Percentiles rank a stretch among this genome's conserved stretches.
Evolutionary conservation across 768 basidiomycete species (phyloP).

Genomic region (Kwoniella botswanensis): DNA sequence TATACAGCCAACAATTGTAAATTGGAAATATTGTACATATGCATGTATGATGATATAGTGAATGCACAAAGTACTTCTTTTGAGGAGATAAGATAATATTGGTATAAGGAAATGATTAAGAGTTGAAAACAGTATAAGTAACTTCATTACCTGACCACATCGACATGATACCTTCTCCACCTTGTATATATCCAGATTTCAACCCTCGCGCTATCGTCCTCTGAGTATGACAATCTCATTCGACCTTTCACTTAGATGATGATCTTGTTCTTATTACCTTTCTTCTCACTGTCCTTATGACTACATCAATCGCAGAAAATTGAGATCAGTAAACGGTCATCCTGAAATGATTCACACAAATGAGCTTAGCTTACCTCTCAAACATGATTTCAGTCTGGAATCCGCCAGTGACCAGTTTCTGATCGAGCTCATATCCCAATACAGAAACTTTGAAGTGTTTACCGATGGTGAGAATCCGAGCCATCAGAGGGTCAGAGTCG

Average conservation of each 20-base stretch:
- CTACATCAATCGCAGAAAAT: background rate
- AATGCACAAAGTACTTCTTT: constrained; percentile 2
- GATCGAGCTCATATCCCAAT: constrained; percentile 76
- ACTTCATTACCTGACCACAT: background rate
- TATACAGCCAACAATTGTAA: background rate
- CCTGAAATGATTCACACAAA: background rate
- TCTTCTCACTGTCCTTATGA: constrained; percentile 34
- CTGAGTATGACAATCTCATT: constrained; percentile 26
- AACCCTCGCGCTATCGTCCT: background rate
- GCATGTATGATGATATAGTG: background rate
- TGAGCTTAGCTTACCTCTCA: constrained; percentile 62
- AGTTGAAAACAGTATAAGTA: background rate
- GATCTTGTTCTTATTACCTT: constrained; percentile 47
- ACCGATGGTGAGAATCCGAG: constrained; percentile 82
- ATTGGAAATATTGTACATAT: background rate
- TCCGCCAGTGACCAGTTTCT: constrained; percentile 74
- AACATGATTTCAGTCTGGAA: constrained; percentile 95
- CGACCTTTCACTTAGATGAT: constrained; percentile 23
- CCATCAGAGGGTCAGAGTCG: constrained; percentile 65
- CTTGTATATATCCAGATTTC: background rate
- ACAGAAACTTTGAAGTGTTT: constrained; percentile 89
- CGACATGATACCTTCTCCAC: background rate
- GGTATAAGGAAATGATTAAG: background rate
- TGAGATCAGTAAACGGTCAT: too few relatives aligned
- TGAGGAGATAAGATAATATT: background rate